Evolutionary conservation across 164 flowering plant genomes (phyloP), one percentile per base, ranked within the genome.

Genomic region (Aristolochia fimbriata): DNA sequence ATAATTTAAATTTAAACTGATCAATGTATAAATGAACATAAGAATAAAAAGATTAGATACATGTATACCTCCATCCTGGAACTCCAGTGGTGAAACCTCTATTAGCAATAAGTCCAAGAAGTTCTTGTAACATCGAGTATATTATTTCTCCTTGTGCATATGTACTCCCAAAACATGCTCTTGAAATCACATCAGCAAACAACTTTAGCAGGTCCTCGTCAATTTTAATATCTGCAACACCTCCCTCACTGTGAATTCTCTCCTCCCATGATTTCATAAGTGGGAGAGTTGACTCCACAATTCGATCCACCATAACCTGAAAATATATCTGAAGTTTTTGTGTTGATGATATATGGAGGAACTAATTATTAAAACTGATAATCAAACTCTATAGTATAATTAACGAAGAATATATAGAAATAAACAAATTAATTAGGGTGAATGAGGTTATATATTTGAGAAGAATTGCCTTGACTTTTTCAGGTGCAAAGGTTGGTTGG

Each of bases 251-350:
- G 23, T 72, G 72, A 61, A 76, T 64, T 49, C n/a, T 37, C 15
- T 20, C 25, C n/a, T 74, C 70, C 84, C 83, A 82, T 16, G 66
- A 58, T 19, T 64, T 58, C 23, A 78, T 17, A 15, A 82, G 4
- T 9, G 68, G 14, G 2, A 47, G 11, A 15, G 74, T 51, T 1
- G 78, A 77, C n/a, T 74, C 80, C 37, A 61, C 70, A 64, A 81
- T 70, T 47, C 73, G 6, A 12, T 48, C 60, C 15, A 68, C 41
- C 82, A 78, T 78, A 1, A 74, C 70, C 82, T 81, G 45, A 24
- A 15, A 53, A 51, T 49, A 37, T 37, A 27, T 2, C 3, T 27
- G 30, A 2, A 2, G 30, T 27, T 5, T 27, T 27, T 27, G 30
- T 27, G n/a, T 27, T 27, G 30, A 27, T 27, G 30, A 27, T 27